Base-by-base conservation (phyloP, 2,329 filamentous ascomycete species). In the Ceratocystis cubensis region DNA sequence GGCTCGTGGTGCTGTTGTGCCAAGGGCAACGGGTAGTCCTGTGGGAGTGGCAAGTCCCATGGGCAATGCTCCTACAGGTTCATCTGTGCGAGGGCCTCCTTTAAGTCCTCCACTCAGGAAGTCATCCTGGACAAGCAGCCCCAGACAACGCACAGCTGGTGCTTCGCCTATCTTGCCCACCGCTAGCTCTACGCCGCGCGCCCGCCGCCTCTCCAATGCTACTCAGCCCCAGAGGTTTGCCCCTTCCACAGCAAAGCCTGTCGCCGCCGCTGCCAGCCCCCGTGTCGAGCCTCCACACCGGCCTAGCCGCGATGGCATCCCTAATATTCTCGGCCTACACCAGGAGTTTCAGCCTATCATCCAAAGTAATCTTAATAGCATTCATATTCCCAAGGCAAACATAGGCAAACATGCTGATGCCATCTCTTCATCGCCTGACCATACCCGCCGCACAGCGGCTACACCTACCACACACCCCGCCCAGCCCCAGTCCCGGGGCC, bases 221-320 rank as follows among this genome's bases (percentile, higher is more conserved):
- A 30, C 53, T 15, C 53, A 57, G 53, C 7, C 22, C 17, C 53
- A 57, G 53, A 22, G 53, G 17, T 15, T 30, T 17, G 25, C 17
- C 10, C 53, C 53, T 15, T 53, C 61, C 17, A 25, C 61, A n/a
- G 48, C 59, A n/a, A 44, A 50, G 25, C 37, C 59, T 7, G 63
- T 44, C 10, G 41, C 64, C 7, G 33, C 50, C 5, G 53, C 48
- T 13, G 45, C 61, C 25, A 50, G 46, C 37, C 20, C 25, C 59
- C 30, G 28, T 6, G 17, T 22, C 10, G 62, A 73, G 17, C 80
- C 81, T 45, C 86, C 87, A 41, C 74, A 77, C 44, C 78, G 88
- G 63, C 88, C 88, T 0, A 90, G 86, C 71, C 80, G 88, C 73
- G 84, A 88, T 71, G 86, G 86, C 28, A 85, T 85, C 0, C 82